Percentiles rank a stretch among this genome's conserved stretches.
Conservation (phyloP, 495 filamentous ascomycete genomes). For the Penicillium odoratum region DNA sequence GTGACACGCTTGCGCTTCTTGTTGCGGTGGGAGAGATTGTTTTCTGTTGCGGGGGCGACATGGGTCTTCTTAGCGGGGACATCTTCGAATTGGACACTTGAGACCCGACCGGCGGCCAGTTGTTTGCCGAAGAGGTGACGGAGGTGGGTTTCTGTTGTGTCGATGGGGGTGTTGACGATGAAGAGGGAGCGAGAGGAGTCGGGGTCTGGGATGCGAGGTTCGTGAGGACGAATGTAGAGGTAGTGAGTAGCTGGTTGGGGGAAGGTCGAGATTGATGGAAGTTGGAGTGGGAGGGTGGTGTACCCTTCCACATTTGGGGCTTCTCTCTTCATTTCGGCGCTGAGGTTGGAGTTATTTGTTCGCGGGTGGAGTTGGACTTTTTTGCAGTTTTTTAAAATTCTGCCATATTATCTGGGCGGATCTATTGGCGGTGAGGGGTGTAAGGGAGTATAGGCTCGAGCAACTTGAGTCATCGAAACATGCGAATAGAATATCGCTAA, state of each 20-base stretch:
- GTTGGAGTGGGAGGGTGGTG: conserved; percentile 50
- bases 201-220: conserved; percentile 70
- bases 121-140: conserved; percentile 69
- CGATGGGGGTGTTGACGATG: conserved; percentile 81
- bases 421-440: conserved; percentile 1
- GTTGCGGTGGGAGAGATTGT: conserved; percentile 28
- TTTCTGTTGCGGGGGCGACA: conserved; percentile 23
- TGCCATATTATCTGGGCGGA: not conserved
- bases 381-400: conserved; percentile 7
- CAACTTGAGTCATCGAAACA: not conserved
- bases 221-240: conserved; percentile 81
- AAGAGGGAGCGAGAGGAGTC: conserved; percentile 78
- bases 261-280: conserved; percentile 61
- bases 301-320: conserved; percentile 49
- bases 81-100: conserved; percentile 70
- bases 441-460: not conserved
- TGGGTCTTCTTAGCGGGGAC: conserved; percentile 45
- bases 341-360: conserved; percentile 12
- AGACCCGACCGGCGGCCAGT: conserved; percentile 72
- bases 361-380: not conserved
- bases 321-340: conserved; percentile 39
- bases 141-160: conserved; percentile 75
- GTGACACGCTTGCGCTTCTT: conserved; percentile 70
- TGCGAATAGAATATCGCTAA: not conserved
- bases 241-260: conserved; percentile 68